Evolutionary conservation across 345 rosid species (phyloP).

Genomic region (Microcos paniculata): DNA sequence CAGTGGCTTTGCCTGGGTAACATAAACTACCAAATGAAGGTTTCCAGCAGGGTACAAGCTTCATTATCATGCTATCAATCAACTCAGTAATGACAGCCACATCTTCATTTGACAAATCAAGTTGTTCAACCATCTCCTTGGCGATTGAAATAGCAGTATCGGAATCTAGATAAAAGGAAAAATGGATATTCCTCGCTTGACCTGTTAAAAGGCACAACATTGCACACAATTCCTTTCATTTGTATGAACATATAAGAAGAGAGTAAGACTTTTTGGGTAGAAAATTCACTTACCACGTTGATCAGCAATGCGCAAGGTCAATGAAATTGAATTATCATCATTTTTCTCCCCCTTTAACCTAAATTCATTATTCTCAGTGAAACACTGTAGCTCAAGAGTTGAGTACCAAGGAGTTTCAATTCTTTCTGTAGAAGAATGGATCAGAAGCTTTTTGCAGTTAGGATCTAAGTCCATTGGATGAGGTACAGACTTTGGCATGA

Average conservation of each 20-base stretch:
- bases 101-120: conserved; percentile 62
- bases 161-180: conserved; percentile 60
- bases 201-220: conserved; percentile 21
- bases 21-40: conserved; percentile 21
- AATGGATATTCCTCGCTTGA: conserved; percentile 59
- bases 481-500: conserved; percentile 30
- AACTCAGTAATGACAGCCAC: conserved; percentile 63
- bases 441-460: conserved; percentile 37
- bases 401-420: conserved; percentile 32
- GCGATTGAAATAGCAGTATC: conserved; percentile 76
- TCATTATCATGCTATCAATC: conserved; percentile 63
- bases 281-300: conserved; percentile 39
- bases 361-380: conserved; percentile 52
- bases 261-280: neutral
- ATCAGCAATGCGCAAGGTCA: conserved; percentile 63
- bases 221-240: neutral
- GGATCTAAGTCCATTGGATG: conserved; percentile 65
- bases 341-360: conserved; percentile 49
- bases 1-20: neutral
- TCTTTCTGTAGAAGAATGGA: conserved; percentile 41
- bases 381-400: conserved; percentile 48
- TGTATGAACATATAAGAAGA: neutral
- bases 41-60: conserved; percentile 43
- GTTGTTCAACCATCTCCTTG: conserved; percentile 87
- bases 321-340: conserved; percentile 43